These are phyloP conservation scores for Hypholoma fasciculare DNA, from an alignment of 768 basidiomycete species.

Conservation along the genomic window DNA sequence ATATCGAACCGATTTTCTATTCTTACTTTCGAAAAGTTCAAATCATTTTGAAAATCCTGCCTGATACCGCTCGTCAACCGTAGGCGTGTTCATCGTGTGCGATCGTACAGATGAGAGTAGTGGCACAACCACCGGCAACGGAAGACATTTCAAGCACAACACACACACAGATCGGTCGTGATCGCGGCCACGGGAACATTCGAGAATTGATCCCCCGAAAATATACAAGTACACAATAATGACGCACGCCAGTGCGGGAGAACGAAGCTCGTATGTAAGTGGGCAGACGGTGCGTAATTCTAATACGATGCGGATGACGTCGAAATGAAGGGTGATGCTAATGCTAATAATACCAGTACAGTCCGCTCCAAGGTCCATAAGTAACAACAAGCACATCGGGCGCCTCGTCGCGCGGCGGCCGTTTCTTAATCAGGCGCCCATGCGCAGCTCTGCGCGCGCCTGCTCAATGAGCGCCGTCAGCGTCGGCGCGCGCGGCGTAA, in stretches of 20 bases:
- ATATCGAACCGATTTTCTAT: too few species aligned
- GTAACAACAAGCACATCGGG: not conserved
- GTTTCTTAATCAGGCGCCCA: not conserved
- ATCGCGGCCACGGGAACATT: conserved; percentile 11
- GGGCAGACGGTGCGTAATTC: not conserved
- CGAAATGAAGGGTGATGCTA: too few species aligned
- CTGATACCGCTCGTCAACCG: too few species aligned
- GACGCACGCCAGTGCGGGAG: not conserved
- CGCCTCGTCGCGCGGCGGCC: too few species aligned
- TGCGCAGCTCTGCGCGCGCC: conserved; percentile 21
- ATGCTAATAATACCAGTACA: too few species aligned
- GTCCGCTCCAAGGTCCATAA: too few species aligned
- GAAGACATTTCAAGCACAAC: not conserved
- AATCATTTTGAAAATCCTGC: too few species aligned
- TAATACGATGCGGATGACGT: not conserved
- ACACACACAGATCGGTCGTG: not conserved
- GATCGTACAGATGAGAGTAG: not conserved
- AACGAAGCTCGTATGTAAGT: not conserved
- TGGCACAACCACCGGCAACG: too few species aligned
- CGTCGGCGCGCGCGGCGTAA: conserved; percentile 42
- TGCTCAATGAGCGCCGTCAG: conserved; percentile 28
- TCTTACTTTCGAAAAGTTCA: too few species aligned
- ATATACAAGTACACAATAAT: not conserved
- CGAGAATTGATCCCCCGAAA: conserved; percentile 10
- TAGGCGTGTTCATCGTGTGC: conserved; percentile 5